Base-by-base conservation (phyloP, 441 rosid genomes). In the Hypseocharis bilobata region DNA sequence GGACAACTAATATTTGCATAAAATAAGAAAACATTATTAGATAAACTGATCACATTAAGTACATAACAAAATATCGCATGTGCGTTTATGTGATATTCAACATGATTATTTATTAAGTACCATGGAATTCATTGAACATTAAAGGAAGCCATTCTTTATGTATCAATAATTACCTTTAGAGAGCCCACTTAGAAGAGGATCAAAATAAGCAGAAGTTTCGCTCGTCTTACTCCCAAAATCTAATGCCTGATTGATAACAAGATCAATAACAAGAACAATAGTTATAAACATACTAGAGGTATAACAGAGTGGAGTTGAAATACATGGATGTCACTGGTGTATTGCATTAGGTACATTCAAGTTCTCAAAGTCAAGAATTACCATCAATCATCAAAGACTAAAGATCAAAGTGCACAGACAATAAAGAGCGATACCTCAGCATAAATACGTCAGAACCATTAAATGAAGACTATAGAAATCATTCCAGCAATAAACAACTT, bases 161-260 rank as follows among this genome's bases (percentile, higher is more conserved):
- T 64, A 3, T 6, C 47, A 57, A 49, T 17, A 4, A 27, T 65
- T 81, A 92, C 96, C 98, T 82, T 84, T 82, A 49, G 89, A 78
- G 69, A 92, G 84, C 19, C 96, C 96, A 69, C 70, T 77, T 42
- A 89, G 71, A 68, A 88, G 84, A 72, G 94, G 88, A 72, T 84
- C 74, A 70, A 74, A 78, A 81, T 67, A 81, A 40, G 67, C 67
- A 64, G 84, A 74, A 57, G 76, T 70, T 55, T 68, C 64, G 71
- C 27, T 65, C 47, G 72, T 78, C 78, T 70, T 70, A 68, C 82
- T 73, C 2, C 65, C 65, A 52, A 80, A 80, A 77, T 78, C 86
- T 40, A 92, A 76, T 74, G 89, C 96, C 98, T 92, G 82, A 67
- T 76, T 28, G 11, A 36, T 36, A 36, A 6, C 22, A 47, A 47